These are phyloP conservation scores for Xylaria sp. DNA, from an alignment of 2,329 filamentous ascomycete genomes.

Conservation along the genomic window DNA sequence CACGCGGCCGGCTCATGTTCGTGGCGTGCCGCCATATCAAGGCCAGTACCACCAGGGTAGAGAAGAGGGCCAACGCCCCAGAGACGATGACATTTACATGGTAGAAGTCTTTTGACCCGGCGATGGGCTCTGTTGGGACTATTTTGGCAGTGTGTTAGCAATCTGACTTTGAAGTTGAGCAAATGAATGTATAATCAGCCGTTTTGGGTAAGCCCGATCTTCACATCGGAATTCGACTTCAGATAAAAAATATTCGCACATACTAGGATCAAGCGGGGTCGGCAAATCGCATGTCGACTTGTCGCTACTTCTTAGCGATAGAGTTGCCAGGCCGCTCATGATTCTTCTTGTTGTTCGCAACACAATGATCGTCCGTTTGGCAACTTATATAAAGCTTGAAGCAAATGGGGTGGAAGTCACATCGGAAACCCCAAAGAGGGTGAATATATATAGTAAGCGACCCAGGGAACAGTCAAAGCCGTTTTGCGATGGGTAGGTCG, in stretches of 20 bases:
- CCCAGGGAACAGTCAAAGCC: not conserved
- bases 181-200: not conserved
- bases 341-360: conserved; percentile 9
- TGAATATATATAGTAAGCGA: conserved; percentile 10
- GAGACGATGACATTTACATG: conserved; percentile 52
- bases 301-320: conserved; percentile 2
- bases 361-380: not conserved
- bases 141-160: conserved; percentile 16
- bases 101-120: conserved; percentile 36
- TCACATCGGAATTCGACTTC: not conserved
- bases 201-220: not conserved
- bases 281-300: conserved; percentile 23
- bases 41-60: conserved; percentile 45
- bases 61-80: conserved; percentile 48
- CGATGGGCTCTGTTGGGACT: conserved; percentile 36
- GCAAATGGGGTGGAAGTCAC: not conserved
- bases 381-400: not conserved
- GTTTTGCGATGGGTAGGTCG: conserved; percentile 17
- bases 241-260: conserved; percentile 6
- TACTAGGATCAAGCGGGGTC: conserved; percentile 30
- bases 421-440: not conserved
- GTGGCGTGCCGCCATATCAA: conserved; percentile 52
- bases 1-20: conserved; percentile 53
- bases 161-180: not conserved
- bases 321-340: conserved; percentile 16